Evolutionary conservation across 768 basidiomycete genomes (phyloP).

Genomic region (Suillus bovinus): DNA sequence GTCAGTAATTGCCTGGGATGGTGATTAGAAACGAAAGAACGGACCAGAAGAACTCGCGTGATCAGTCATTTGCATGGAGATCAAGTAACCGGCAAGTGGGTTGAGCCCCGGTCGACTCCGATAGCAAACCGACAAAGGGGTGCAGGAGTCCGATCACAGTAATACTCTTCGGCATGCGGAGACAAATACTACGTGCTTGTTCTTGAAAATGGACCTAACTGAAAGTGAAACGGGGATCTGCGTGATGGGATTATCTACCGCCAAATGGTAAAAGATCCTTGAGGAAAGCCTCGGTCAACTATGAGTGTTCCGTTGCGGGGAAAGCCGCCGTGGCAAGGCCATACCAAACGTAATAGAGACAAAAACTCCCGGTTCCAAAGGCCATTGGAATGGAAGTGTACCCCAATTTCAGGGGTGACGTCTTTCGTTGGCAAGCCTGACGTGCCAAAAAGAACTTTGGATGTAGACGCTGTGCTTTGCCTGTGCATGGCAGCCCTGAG

Average conservation of each 20-base stretch:
- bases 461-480: background rate
- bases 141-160: background rate
- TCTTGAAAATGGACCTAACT: background rate
- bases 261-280: background rate
- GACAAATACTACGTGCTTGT: background rate
- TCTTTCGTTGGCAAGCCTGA: background rate
- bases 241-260: background rate
- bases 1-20: background rate
- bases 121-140: background rate
- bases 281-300: background rate
- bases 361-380: background rate
- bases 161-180: background rate
- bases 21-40: background rate
- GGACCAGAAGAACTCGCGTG: background rate
- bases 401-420: background rate
- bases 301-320: background rate
- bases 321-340: background rate
- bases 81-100: background rate
- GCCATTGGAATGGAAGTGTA: background rate
- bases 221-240: background rate
- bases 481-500: background rate
- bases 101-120: background rate
- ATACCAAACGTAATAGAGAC: background rate
- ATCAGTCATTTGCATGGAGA: background rate
- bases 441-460: background rate